Evolutionary conservation across 176 grass and related monocot genomes (phyloP), one percentile per base, ranked within the genome.

Genomic region (Zoysia pacifica): DNA sequence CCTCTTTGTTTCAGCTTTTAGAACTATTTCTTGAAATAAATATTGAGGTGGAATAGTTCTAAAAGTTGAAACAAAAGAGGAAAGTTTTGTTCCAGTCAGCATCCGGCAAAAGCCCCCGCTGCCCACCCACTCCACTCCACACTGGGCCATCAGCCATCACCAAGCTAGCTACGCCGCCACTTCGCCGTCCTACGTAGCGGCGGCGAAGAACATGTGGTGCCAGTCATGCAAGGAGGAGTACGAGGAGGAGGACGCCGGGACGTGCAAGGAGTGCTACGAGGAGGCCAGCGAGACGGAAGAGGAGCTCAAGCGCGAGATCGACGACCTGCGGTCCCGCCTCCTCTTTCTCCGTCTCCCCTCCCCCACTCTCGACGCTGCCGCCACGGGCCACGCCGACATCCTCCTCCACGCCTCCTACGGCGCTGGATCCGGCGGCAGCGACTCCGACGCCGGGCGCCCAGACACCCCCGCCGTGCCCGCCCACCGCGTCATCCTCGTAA

Each of bases 241-340:
- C 81, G 91, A 86, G 9, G 89, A 92, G 85, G 87, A 88, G 70
- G 89, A 94, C 74, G 89, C 91, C 0, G 94, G 94, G 48, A 97
- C 94, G 19, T 97, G 91, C 80, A 94, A 94, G 82, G 94, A 97
- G 80, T 94, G 91, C 85, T 97, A 94, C 85, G 94, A 97, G 78
- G 94, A 97, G 83, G 94, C 94, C 2, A 94, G 91, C 91, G 94
- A 97, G 89, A 94, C 94, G 45, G 91, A 97, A 85, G 94, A 97
- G 83, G 94, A 94, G 85, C 94, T 97, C 81, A 93, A 97, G 74
- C 91, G 87, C 70, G 91, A 94, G 89, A 97, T 97, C 89, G 87
- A 97, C 0, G 91, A 97, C 59, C 91, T 97, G 83, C 89, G 91
- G 38, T 90, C 89, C 60, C 88, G 89, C 47, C 78, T 94, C 67